Conservation (phyloP, 768 basidiomycete species). For the Porpolomopsis calyptriformis region DNA sequence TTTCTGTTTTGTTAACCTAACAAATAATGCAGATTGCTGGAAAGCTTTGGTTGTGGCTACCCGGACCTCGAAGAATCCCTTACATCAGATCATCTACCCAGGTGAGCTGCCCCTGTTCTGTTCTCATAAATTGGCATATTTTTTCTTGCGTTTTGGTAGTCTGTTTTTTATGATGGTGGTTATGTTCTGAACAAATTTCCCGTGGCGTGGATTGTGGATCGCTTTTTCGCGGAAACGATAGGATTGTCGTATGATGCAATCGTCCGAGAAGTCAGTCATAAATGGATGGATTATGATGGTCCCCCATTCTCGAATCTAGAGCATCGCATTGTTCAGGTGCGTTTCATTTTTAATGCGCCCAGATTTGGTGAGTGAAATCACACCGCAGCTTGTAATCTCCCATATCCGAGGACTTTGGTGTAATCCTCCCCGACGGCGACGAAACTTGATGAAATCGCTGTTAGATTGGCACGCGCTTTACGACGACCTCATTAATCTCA, state of each 20-base stretch:
- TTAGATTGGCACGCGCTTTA: constrained; percentile 60
- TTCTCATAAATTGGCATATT: not conserved
- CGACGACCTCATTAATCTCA: constrained; percentile 30
- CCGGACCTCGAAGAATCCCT: constrained; percentile 32
- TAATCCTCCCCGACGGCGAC: constrained; percentile 57
- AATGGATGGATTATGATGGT: constrained; percentile 28
- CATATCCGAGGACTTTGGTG: constrained; percentile 54
- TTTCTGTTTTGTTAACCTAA: not conserved
- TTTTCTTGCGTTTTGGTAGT: constrained; percentile 24
- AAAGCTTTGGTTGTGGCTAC: constrained; percentile 38
- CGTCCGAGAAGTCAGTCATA: constrained; percentile 24
- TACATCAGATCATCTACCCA: constrained; percentile 58
- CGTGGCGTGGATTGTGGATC: constrained; percentile 46
- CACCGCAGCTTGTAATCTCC: constrained; percentile 43
- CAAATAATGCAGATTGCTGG: constrained; percentile 36
- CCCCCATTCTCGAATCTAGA: constrained; percentile 33
- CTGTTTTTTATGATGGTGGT: constrained; percentile 47
- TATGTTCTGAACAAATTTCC: constrained; percentile 41
- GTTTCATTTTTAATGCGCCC: constrained; percentile 6
- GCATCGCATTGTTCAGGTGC: constrained; percentile 32
- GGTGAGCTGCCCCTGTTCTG: constrained; percentile 25
- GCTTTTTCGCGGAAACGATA: constrained; percentile 53
- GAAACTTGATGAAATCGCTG: constrained; percentile 53
- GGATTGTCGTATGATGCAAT: constrained; percentile 44
- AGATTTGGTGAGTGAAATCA: not conserved